Base-by-base conservation (phyloP, 1,139 yeast species). In the Suhomyces maxii region DNA sequence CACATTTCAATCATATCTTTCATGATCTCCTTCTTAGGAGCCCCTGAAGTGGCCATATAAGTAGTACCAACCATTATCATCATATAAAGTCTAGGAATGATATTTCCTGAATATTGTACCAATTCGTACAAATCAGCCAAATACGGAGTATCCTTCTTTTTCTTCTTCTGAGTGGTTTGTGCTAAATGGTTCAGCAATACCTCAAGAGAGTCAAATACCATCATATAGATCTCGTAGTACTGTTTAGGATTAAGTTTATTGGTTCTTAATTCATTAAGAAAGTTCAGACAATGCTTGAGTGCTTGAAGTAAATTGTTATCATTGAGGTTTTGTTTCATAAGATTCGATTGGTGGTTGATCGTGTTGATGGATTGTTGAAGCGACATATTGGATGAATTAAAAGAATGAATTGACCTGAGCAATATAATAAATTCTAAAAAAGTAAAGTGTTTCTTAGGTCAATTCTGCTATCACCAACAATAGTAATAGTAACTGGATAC, bases 1-100 rank as follows among this genome's bases (percentile, higher is more conserved):
- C 96, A 86, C 99, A 93, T 93, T 65, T 95, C 99, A 63, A 93
- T 85, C 96, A 95, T 86, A 63, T 93, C 99, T 63, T 87, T 89
- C 83, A 93, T 81, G 47, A 95, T 86, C 56, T 91, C 98, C 61
- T 82, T 82, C 26, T 82, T 78, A 0, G 97, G 97, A 0, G 96
- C 85, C 47, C 84, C 90, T 5, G 84, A 80, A 7, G 86, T 76
- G 6, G 86, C 71, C 85, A 91, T 84, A 67, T 86, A 90, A 2
- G 90, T 88, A 0, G 96, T 84, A 9, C 99, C 99, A 9, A 93
- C 93, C 3, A 95, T 93, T 40, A 93, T 86, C 98, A 93, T 90
- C 69, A 95, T 76, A 63, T 95, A 93, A 47, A 93, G 73, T 49
- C 99, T 76, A 3, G 99, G 99, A 12, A 93, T 79, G 36, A 95